phyloP scores from a whole-genome alignment of 768 basidiomycete genomes.

The Lactarius indigo region DNA sequence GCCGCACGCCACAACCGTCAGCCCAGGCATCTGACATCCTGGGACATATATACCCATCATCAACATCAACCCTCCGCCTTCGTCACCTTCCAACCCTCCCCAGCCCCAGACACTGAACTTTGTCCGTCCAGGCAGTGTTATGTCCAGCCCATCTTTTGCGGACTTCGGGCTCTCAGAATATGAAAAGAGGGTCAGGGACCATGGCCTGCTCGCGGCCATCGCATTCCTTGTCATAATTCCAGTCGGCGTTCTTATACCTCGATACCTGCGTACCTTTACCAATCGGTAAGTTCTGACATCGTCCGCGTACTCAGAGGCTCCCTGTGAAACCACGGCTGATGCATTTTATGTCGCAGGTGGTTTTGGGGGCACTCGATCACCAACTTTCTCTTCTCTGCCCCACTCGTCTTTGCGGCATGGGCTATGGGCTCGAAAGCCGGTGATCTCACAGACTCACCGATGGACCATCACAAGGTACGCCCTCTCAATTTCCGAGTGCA shows the following conservation, averaged over 20 bases:
- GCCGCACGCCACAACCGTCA: too few species aligned
- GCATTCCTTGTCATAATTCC: conserved; percentile 14
- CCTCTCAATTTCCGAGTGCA: not conserved
- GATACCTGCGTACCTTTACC: conserved; percentile 20
- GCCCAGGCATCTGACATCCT: too few species aligned
- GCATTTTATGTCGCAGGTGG: conserved; percentile 6
- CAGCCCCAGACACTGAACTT: too few species aligned
- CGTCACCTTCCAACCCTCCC: too few species aligned
- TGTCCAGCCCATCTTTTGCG: not conserved
- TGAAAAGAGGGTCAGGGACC: conserved; percentile 12
- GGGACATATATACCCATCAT: too few species aligned
- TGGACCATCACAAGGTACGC: conserved; percentile 40
- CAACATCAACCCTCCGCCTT: too few species aligned
- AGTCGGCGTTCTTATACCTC: conserved; percentile 5
- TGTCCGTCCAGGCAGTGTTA: not conserved
- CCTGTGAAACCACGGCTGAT: not conserved
- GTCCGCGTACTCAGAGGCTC: not conserved
- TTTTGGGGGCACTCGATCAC: conserved; percentile 11
- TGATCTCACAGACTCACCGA: not conserved
- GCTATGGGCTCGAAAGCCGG: conserved; percentile 33
- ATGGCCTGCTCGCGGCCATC: conserved; percentile 7
- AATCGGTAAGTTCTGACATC: conserved; percentile 4
- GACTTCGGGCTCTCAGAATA: conserved; percentile 1
- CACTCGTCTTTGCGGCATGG: conserved; percentile 52
- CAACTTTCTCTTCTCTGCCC: conserved; percentile 38